These are phyloP conservation scores for Calonectria pseudoturangicola DNA, from an alignment of 2,329 filamentous ascomycete species.

Conservation along the genomic window DNA sequence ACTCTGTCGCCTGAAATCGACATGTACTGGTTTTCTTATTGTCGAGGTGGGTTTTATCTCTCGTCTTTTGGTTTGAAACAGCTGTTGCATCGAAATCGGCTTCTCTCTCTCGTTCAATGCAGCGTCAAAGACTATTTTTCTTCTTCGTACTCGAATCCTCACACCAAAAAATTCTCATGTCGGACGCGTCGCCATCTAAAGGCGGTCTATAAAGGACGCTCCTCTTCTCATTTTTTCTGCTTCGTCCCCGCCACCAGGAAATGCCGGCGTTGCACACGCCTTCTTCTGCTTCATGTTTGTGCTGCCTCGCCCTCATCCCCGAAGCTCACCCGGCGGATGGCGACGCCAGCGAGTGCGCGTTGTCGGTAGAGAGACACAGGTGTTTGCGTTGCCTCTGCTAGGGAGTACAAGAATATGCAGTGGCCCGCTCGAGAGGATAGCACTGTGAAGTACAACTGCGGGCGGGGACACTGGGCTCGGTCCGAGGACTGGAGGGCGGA, in stretches of 20 bases:
- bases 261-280: constrained; percentile 37
- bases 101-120: neutral
- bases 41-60: neutral
- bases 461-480: constrained; percentile 15
- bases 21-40: constrained; percentile 6
- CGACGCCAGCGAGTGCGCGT: constrained; percentile 15
- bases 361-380: neutral
- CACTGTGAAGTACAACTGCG: constrained; percentile 24
- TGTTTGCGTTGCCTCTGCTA: constrained; percentile 34
- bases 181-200: neutral
- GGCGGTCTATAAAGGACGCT: constrained; percentile 31
- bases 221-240: constrained; percentile 6
- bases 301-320: constrained; percentile 26
- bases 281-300: constrained; percentile 16
- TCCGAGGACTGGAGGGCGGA: constrained; percentile 19
- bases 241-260: constrained; percentile 9
- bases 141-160: neutral
- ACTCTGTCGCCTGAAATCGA: neutral
- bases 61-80: constrained; percentile 8
- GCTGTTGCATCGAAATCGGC: neutral
- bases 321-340: constrained; percentile 30
- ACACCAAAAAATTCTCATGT: constrained; percentile 2
- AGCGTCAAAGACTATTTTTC: neutral
- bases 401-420: constrained; percentile 23
- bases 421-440: constrained; percentile 1